Conservation (phyloP, 83 land plant genomes). For the Picea abies region DNA sequence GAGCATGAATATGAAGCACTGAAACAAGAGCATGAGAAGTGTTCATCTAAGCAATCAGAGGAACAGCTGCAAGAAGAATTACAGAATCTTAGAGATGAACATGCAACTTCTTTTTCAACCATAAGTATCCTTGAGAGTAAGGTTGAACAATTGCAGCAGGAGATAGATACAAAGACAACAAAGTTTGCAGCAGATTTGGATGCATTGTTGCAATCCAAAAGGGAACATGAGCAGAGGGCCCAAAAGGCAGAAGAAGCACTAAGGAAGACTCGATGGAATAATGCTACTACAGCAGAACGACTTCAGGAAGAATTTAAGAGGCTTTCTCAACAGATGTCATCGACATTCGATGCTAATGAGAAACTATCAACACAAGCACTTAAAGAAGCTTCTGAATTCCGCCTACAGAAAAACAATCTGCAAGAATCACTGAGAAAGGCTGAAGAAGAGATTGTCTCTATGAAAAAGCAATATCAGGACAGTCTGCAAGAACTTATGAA, state of each 20-base stretch:
- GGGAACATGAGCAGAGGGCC: conserved; percentile 52
- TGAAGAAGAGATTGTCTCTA: conserved; percentile 30
- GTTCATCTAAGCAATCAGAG: conserved; percentile 51
- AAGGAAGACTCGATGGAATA: conserved; percentile 41
- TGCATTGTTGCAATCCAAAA: conserved; percentile 25
- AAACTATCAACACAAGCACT: conserved; percentile 41
- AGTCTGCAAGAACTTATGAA: conserved; percentile 29
- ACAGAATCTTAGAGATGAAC: conserved; percentile 18
- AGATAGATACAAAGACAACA: conserved; percentile 36
- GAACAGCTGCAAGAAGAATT: conserved; percentile 57
- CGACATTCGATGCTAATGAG: conserved; percentile 57
- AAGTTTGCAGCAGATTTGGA: conserved; percentile 45
- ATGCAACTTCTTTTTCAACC: conserved; percentile 26
- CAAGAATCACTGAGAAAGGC: conserved; percentile 50
- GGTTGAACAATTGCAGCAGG: conserved; percentile 39
- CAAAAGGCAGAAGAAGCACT: conserved; percentile 52
- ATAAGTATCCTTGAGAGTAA: conserved; percentile 49
- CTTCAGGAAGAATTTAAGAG: conserved; percentile 54
- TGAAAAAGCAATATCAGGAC: conserved; percentile 27
- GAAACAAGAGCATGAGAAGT: conserved; percentile 71
- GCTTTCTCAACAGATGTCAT: conserved; percentile 42
- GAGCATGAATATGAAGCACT: conserved; percentile 69
- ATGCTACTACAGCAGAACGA: conserved; percentile 35
- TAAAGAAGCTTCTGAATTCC: conserved; percentile 47
- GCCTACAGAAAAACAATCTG: conserved; percentile 26